Conservation (phyloP, 306 rosid genomes). For the Cicer arietinum region DNA sequence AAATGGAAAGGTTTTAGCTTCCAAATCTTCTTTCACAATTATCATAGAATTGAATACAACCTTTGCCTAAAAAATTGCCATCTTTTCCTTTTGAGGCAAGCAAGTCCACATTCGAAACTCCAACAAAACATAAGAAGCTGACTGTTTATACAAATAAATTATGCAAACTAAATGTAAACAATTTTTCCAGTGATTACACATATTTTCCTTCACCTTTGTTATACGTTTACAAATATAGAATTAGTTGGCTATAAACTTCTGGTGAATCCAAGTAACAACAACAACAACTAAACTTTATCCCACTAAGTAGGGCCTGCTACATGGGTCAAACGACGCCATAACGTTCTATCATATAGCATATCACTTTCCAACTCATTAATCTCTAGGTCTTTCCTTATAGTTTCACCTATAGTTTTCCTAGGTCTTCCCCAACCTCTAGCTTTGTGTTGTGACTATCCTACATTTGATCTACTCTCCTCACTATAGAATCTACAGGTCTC, state of each 20-base stretch:
- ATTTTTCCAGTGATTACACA: not conserved
- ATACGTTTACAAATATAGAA: constrained; percentile 3
- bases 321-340: too few species aligned
- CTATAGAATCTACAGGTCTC: too few species aligned
- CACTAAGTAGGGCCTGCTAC: too few species aligned
- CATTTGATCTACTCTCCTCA: too few species aligned
- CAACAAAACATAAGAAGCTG: not conserved
- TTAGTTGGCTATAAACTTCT: constrained; percentile 8
- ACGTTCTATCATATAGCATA: too few species aligned
- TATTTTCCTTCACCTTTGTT: not conserved
- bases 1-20: constrained; percentile 21
- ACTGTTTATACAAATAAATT: not conserved
- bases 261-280: not conserved
- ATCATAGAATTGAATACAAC: constrained; percentile 25
- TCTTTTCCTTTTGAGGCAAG: not conserved
- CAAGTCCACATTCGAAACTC: not conserved
- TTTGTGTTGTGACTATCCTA: too few species aligned
- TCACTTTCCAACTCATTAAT: too few species aligned
- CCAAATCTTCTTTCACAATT: constrained; percentile 3
- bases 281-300: too few species aligned
- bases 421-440: too few species aligned
- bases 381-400: too few species aligned
- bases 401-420: too few species aligned
- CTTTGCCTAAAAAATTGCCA: not conserved
- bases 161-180: not conserved